Evolutionary conservation across 148 eudicot genomes (phyloP).

Genomic region (Simmondsia chinensis): DNA sequence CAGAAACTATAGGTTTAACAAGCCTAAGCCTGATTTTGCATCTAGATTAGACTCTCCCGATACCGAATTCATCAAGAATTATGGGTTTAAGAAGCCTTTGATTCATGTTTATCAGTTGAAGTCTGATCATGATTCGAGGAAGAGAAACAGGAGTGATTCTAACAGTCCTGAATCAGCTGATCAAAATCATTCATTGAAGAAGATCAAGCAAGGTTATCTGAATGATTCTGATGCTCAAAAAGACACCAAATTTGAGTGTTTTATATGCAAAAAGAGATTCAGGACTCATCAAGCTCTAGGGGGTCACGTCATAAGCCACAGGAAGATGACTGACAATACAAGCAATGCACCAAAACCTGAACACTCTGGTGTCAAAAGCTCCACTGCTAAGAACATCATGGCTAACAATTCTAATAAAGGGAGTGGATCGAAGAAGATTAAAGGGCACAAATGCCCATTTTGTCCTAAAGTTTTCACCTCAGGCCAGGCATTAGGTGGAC

Average conservation of each 20-base stretch:
- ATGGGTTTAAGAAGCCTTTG: slow-evolving; percentile 2
- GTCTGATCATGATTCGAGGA: slow-evolving; percentile 18
- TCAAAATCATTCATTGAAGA: slow-evolving; percentile 15
- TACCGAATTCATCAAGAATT: neutral
- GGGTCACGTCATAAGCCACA: slow-evolving; percentile 56
- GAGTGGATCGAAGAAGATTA: slow-evolving; percentile 35
- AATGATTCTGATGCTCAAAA: slow-evolving; percentile 9
- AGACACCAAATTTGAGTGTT: slow-evolving; percentile 44
- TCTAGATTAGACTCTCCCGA: slow-evolving; percentile 11
- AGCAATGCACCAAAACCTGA: slow-evolving; percentile 7
- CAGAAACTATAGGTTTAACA: slow-evolving; percentile 20
- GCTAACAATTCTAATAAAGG: slow-evolving; percentile 15
- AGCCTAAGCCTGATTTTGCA: slow-evolving; percentile 17
- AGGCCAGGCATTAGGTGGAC: slow-evolving; percentile 97
- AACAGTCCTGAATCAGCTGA: slow-evolving; percentile 15
- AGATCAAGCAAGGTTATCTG: slow-evolving; percentile 20
- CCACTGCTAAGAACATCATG: slow-evolving; percentile 2
- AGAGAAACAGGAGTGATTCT: slow-evolving; percentile 12
- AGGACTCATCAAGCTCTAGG: slow-evolving; percentile 63
- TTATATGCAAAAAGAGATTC: slow-evolving; percentile 33
- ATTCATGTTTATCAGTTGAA: too few relatives aligned
- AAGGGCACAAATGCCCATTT: slow-evolving; percentile 71
- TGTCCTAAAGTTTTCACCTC: slow-evolving; percentile 70
- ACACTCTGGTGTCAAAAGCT: slow-evolving; percentile 7
- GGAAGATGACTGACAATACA: slow-evolving; percentile 30